Evolutionary conservation across 805 yeast genomes (phyloP).

Genomic region (Danielia oregonensis): DNA sequence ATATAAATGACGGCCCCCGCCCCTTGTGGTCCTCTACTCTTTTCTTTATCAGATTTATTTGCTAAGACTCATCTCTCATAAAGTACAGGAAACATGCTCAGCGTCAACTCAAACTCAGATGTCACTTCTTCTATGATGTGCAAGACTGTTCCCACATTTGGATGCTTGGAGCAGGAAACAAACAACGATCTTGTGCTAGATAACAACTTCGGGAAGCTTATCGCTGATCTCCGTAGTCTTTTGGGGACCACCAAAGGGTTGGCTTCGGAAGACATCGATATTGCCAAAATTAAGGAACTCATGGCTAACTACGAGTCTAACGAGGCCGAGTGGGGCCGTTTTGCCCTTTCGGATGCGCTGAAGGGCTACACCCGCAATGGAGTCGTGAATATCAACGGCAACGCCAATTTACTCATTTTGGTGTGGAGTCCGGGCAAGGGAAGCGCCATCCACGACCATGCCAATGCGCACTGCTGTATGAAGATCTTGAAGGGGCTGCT

Average conservation of each 20-base stretch:
- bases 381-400: slow-evolving; percentile 63
- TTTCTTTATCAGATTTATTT: too few relatives aligned
- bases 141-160: slow-evolving; percentile 12
- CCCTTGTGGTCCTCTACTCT: too few relatives aligned
- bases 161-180: slow-evolving; percentile 15
- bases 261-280: slow-evolving; percentile 49
- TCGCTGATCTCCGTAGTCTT: slow-evolving; percentile 22
- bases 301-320: slow-evolving; percentile 48
- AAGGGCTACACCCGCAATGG: slow-evolving; percentile 66
- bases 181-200: slow-evolving; percentile 14
- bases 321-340: slow-evolving; percentile 55
- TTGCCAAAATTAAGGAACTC: slow-evolving; percentile 38
- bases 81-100: slow-evolving; percentile 5
- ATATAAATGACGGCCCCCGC: too few relatives aligned
- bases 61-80: background rate
- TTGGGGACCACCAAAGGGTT: slow-evolving; percentile 33
- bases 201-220: slow-evolving; percentile 21
- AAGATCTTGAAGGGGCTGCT: slow-evolving; percentile 60
- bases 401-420: slow-evolving; percentile 62
- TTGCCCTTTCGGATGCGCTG: slow-evolving; percentile 50
- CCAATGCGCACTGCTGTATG: slow-evolving; percentile 74
- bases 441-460: slow-evolving; percentile 70
- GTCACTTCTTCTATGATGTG: background rate
- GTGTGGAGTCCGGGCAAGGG: slow-evolving; percentile 70
- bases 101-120: slow-evolving; percentile 3